Evolutionary conservation across 164 flowering plant genomes (phyloP).

Genomic region (Nelumbo lutea): DNA sequence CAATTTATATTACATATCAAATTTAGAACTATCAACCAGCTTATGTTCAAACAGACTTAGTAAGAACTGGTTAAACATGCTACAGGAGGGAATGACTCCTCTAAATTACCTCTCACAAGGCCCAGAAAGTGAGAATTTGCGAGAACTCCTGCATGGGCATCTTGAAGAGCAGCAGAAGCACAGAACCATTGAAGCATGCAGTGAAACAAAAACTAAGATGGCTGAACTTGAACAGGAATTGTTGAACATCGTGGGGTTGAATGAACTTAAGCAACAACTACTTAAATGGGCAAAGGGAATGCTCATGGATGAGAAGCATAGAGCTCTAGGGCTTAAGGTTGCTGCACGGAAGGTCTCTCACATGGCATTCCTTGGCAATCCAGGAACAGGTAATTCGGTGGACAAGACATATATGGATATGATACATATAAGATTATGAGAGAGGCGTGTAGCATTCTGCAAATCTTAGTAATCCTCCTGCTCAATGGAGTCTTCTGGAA

Average conservation of each 20-base stretch:
- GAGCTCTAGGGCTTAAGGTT: constrained; percentile 83
- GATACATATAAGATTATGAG: no score
- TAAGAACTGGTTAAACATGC: background rate
- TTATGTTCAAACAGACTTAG: background rate
- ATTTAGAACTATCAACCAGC: background rate
- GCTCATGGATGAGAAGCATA: constrained; percentile 95
- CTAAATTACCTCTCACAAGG: constrained; percentile 73
- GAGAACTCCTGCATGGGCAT: constrained; percentile 51
- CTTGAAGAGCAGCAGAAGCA: constrained; percentile 73
- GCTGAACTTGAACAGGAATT: constrained; percentile 72
- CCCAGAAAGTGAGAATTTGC: constrained; percentile 62
- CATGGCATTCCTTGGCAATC: constrained; percentile 98
- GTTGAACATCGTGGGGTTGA: constrained; percentile 68
- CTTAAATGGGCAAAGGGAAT: constrained; percentile 98
- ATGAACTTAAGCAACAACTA: constrained; percentile 77
- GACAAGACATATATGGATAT: background rate
- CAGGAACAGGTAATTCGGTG: constrained; percentile 81
- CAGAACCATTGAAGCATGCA: constrained; percentile 80
- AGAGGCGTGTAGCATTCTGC: no score
- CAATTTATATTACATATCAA: background rate
- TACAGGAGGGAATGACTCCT: constrained; percentile 90
- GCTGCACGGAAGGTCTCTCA: constrained; percentile 82
- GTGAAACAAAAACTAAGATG: constrained; percentile 85
- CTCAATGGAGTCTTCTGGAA: no score
- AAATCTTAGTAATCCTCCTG: no score